Evolutionary conservation across 192 early-diverging fungal species (phyloP).

Genomic region (Globomyces pollinis-pini): DNA sequence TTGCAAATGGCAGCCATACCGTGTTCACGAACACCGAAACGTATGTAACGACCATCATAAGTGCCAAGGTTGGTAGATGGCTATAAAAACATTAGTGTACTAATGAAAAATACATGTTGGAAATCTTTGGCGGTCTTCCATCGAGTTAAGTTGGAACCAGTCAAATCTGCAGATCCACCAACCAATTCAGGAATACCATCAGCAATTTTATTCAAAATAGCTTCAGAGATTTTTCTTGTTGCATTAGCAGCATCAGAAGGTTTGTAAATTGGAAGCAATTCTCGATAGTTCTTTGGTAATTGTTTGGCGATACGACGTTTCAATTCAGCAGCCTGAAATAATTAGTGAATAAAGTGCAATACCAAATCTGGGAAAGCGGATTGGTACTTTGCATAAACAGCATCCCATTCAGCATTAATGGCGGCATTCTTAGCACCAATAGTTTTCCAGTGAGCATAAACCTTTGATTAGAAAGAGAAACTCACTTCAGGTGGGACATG

Average conservation of each 20-base stretch:
- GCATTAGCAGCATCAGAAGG: constrained; percentile 68
- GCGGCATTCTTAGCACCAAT: constrained; percentile 54
- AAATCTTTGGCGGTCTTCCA: constrained; percentile 96
- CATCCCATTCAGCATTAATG: constrained; percentile 67
- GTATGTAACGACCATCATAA: constrained; percentile 83
- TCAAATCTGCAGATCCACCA: constrained; percentile 94
- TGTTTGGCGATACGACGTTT: constrained; percentile 59
- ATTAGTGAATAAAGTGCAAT: background rate
- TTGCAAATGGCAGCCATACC: constrained; percentile 93
- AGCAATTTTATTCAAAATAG: constrained; percentile 73
- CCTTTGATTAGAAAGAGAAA: constrained; percentile 67
- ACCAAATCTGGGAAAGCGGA: constrained; percentile 58
- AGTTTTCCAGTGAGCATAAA: constrained; percentile 33
- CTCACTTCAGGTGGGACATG: constrained; percentile 64
- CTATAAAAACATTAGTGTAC: too few species aligned
- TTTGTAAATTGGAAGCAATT: constrained; percentile 71
- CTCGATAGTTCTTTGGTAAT: constrained; percentile 65
- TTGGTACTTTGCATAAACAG: constrained; percentile 62
- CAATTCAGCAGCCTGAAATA: constrained; percentile 59
- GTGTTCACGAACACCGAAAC: constrained; percentile 96
- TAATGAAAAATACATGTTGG: constrained; percentile 52
- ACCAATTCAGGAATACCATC: constrained; percentile 75
- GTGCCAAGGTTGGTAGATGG: constrained; percentile 58
- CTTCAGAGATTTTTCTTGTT: constrained; percentile 78
- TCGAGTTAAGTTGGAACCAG: constrained; percentile 89